Conservation (phyloP, 352 stramenopile genomes). For the Globisporangium camurandrum region DNA sequence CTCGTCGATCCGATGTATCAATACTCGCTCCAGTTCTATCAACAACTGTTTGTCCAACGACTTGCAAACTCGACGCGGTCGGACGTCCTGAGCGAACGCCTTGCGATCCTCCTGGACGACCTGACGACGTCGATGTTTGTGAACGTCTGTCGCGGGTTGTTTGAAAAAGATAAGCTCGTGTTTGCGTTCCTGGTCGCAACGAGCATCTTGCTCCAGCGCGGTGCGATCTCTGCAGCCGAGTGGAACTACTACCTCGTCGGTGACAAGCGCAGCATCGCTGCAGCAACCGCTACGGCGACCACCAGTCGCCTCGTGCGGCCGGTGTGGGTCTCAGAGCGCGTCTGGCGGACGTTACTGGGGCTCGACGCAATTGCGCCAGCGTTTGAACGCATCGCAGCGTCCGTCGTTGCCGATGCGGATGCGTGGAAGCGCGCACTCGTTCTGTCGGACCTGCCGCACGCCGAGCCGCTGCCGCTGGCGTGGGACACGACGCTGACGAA, state of each 20-base stretch:
- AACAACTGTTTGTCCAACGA: slow-evolving; percentile 88
- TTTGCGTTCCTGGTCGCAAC: slow-evolving; percentile 92
- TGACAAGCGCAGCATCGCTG: slow-evolving; percentile 59
- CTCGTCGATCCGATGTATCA: slow-evolving; percentile 94
- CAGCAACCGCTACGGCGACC: slow-evolving; percentile 28
- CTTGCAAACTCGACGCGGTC: slow-evolving; percentile 78
- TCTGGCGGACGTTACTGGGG: slow-evolving; percentile 65
- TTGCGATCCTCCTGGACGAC: slow-evolving; percentile 88
- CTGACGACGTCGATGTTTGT: slow-evolving; percentile 91
- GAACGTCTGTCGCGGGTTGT: slow-evolving; percentile 91
- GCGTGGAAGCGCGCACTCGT: slow-evolving; percentile 79
- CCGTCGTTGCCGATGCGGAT: slow-evolving; percentile 29
- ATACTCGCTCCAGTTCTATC: slow-evolving; percentile 93
- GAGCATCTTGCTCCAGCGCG: slow-evolving; percentile 78
- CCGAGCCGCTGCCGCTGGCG: slow-evolving; percentile 48
- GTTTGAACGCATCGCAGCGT: slow-evolving; percentile 39
- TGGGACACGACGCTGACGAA: slow-evolving; percentile 72
- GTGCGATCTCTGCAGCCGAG: slow-evolving; percentile 57
- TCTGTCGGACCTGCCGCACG: slow-evolving; percentile 70
- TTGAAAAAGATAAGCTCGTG: slow-evolving; percentile 94
- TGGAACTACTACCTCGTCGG: slow-evolving; percentile 89
- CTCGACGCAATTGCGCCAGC: slow-evolving; percentile 56
- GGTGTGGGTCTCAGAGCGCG: slow-evolving; percentile 68
- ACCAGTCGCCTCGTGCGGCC: slow-evolving; percentile 29
- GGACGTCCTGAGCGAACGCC: slow-evolving; percentile 71